Evolutionary conservation across 129 eudicot genomes (phyloP).

Genomic region (Pittosporum tobira): DNA sequence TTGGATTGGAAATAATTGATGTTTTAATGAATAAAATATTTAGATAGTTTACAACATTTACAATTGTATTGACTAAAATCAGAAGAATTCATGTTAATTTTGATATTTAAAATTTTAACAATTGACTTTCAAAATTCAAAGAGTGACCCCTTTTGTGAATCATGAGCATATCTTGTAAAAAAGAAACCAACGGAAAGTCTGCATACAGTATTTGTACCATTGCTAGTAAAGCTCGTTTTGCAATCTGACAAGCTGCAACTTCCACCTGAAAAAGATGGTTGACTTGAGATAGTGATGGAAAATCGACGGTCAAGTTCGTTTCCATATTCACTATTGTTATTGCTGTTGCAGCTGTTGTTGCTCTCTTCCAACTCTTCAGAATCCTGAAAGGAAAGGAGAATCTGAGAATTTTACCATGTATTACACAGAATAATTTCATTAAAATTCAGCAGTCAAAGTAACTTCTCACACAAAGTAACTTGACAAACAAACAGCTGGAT

Average conservation of each 20-base stretch:
- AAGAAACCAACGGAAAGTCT: neutral
- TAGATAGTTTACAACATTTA: too few species aligned
- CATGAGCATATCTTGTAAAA: too few species aligned
- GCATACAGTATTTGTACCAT: slow-evolving; percentile 32
- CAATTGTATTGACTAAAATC: too few species aligned
- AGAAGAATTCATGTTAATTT: too few species aligned
- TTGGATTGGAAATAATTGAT: too few species aligned
- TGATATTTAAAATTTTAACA: too few species aligned
- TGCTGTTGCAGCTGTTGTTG: slow-evolving; percentile 19
- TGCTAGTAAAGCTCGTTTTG: slow-evolving; percentile 41
- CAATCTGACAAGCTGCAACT: slow-evolving; percentile 61
- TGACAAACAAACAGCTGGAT: too few species aligned
- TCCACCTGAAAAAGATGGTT: slow-evolving; percentile 49
- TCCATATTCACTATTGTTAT: slow-evolving; percentile 18
- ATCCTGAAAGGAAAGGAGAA: slow-evolving; percentile 34
- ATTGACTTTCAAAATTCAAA: too few species aligned
- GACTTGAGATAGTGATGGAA: slow-evolving; percentile 34
- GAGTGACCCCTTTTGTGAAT: too few species aligned
- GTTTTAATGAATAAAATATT: too few species aligned
- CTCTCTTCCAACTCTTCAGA: slow-evolving; percentile 33
- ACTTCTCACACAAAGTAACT: neutral
- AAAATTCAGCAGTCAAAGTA: neutral
- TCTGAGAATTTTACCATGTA: slow-evolving; percentile 4
- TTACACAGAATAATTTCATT: too few species aligned
- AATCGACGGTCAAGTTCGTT: slow-evolving; percentile 21